Evolutionary conservation across 176 grass and related monocot species (phyloP), one percentile per base, ranked within the genome.

Genomic region (Phoenix roebelenii): DNA sequence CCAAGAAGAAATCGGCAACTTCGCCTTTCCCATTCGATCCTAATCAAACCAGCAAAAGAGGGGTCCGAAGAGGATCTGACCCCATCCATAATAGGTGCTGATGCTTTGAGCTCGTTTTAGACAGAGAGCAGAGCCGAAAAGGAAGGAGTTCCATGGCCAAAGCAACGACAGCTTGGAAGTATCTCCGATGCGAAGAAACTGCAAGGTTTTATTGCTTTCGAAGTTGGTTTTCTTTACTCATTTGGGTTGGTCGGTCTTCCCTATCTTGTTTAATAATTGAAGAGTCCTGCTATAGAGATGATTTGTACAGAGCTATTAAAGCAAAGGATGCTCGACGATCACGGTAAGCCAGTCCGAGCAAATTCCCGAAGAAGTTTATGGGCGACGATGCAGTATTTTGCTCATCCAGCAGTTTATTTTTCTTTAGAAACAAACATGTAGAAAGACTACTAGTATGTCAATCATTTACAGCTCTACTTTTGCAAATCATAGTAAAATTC

Each of bases 221-320:
- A 2, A 44, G 35, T 52, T 61, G 57, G 55, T 22, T 55, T 17
- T 3, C 54, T n/a, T 24, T 63, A 7, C 32, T 67, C 26, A 52
- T 53, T 50, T 49, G 51, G 18, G 23, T 55, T 44, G 35, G 35
- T 44, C 35, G 0, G 35, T 44, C 35, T 14, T 44, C 55, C 28
- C 66, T 71, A 16, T 66, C 22, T 48, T 17, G 55, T 24, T 65
- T 63, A 59, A 70, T 22, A 32, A 7, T 35, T 22, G 26, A 17
- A 55, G 48, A 49, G 2, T 55, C 69, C 75, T 58, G 72, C 29
- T 24, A 69, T 72, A 58, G 50, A 48, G 26, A 73, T 61, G 80
- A 57, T 63, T 63, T 73, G 76, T 80, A 72, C 58, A 80, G 66
- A 83, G 69, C 15, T 56, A 50, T 39, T 66, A 30, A 49, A 60